phyloP scores from a whole-genome alignment of 345 rosid genomes.

The Gossypium raimondii region DNA sequence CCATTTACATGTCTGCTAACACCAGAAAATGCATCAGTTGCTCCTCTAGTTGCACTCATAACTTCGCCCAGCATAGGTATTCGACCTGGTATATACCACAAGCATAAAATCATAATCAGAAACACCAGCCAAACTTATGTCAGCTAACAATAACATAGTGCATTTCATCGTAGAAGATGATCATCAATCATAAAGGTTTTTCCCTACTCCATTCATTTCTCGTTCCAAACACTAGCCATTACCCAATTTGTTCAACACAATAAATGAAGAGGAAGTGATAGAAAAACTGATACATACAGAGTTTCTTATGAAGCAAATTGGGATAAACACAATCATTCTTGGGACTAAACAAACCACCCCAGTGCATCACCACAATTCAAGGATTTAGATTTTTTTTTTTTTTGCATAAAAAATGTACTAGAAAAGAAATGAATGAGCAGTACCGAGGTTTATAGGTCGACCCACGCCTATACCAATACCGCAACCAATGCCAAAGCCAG shows the following conservation, averaged over 20 bases:
- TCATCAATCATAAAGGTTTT: neutral
- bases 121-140: neutral
- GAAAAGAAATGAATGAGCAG: neutral
- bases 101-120: neutral
- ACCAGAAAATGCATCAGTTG: conserved; percentile 83
- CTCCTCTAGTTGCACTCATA: conserved; percentile 92
- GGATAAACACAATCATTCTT: conserved; percentile 22
- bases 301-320: conserved; percentile 19
- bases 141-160: conserved; percentile 7
- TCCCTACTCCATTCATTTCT: neutral
- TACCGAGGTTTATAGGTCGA: conserved; percentile 75
- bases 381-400: neutral
- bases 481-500: conserved; percentile 94
- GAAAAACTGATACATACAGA: conserved; percentile 20
- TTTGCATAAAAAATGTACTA: neutral
- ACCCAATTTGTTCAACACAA: neutral
- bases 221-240: neutral
- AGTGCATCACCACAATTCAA: conserved; percentile 23
- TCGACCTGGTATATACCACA: conserved; percentile 41
- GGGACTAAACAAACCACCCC: conserved; percentile 33
- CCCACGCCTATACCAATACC: conserved; percentile 93
- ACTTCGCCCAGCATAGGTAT: conserved; percentile 78
- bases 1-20: conserved; percentile 63
- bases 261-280: neutral
- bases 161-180: neutral